Evolutionary conservation across 2,329 filamentous ascomycete species (phyloP), one percentile per base, ranked within the genome.

Genomic region (Geoglossum cookeanum): DNA sequence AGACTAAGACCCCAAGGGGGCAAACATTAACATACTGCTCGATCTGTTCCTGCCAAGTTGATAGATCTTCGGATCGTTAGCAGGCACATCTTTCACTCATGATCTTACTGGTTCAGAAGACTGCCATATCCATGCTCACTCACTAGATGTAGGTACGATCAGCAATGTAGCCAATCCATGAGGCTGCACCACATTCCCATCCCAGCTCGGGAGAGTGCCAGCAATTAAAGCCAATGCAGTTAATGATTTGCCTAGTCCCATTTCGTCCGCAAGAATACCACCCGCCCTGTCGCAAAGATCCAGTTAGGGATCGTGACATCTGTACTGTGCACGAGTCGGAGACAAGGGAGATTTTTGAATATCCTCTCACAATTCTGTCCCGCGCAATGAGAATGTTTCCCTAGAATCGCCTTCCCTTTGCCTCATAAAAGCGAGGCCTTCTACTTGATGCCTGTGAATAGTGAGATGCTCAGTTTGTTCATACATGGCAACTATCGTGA

Each of bases 21-120:
- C n/a, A n/a, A n/a, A n/a, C n/a, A n/a, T n/a, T n/a, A n/a, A n/a
- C n/a, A n/a, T n/a, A 89, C 42, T 75, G 77, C 58, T 74, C 68
- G 51, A 94, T 87, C 67, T 95, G 89, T 53, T 82, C 77, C 64
- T 86, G 80, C 89, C 89, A 94, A 66, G 94, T 89, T 11, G 81
- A 78, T 67, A 94, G 78, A 11, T 94, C 72, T 2, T 87, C 82
- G 7, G 94, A 94, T 75, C 52, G 94, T 87, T 29, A 94, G 71
- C n/a, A 83, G 91, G 0, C 87, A 89, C 72, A 87, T 5, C 22
- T 27, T 6, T 15, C 6, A n/a, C 6, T n/a, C n/a, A n/a, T n/a
- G n/a, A n/a, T n/a, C n/a, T n/a, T n/a, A n/a, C n/a, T n/a, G n/a
- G n/a, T n/a, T n/a, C n/a, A n/a, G n/a, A n/a, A n/a, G 22, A 47